A percentile compares a stretch with the other conserved stretches of the same genome.
phyloP scores from a whole-genome alignment of 2,329 filamentous ascomycete species.

The Colletotrichum musae region DNA sequence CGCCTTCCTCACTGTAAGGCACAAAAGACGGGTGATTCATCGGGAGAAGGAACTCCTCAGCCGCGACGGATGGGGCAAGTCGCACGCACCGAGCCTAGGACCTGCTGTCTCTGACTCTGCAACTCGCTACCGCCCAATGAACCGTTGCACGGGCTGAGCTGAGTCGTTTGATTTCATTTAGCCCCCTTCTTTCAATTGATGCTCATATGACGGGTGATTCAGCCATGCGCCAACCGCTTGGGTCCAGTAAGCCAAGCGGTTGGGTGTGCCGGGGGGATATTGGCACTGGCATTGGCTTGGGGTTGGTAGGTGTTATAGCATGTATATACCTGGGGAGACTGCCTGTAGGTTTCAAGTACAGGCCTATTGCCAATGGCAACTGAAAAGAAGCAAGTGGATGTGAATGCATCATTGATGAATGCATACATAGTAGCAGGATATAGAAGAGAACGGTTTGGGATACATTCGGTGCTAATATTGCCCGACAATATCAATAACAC shows the following conservation, averaged over 20 bases:
- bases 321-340: neutral
- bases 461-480: constrained; percentile 4
- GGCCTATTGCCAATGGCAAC: constrained; percentile 5
- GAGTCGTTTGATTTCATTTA: constrained; percentile 5
- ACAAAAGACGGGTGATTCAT: constrained; percentile 4
- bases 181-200: constrained; percentile 1
- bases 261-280: neutral
- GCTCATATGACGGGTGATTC: constrained; percentile 19
- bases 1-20: neutral
- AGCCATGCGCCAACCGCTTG: constrained; percentile 32
- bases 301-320: neutral
- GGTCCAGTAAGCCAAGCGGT: constrained; percentile 21
- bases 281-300: neutral
- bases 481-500: constrained; percentile 3
- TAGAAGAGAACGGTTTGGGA: neutral
- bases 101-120: no score
- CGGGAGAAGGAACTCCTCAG: constrained; percentile 14
- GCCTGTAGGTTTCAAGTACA: constrained; percentile 18
- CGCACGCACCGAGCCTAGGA: neutral
- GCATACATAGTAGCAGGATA: neutral
- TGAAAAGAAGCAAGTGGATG: constrained; percentile 13
- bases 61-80: constrained; percentile 9
- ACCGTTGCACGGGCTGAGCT: constrained; percentile 20
- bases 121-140: constrained; percentile 16
- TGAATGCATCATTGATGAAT: no score